Evolutionary conservation across 2,329 filamentous ascomycete genomes (phyloP), one percentile per base, ranked within the genome.

Genomic region (Nemania bipapillata): DNA sequence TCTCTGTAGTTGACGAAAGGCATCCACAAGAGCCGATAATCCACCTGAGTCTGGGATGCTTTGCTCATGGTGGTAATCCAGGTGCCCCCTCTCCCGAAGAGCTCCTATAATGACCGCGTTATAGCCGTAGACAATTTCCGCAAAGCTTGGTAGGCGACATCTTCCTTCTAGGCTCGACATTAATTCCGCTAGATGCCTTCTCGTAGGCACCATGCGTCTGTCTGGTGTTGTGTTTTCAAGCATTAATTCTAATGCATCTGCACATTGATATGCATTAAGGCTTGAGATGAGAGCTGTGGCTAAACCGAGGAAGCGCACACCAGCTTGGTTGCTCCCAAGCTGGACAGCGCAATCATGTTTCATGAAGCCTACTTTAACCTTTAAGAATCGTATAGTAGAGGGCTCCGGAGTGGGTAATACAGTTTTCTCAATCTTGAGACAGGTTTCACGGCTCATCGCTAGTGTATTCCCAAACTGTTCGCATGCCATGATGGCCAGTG

Each of bases 381-480:
- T 60, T 8, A 68, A 30, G 26, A 68, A 68, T 22, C 15, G 60
- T 42, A 68, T 40, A 5, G 56, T 28, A 6, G 45, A 42, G n/a
- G 61, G 56, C 17, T 59, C 55, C 1, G 66, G 66, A 17, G 60
- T 68, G 1, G 61, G 60, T 4, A 68, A 11, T 20, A 68, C 61
- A 20, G 55, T 55, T 9, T 20, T 52, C 45, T 68, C 66, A 17
- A 68, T 60, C 50, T 24, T 61, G 17, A 55, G 54, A 15, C 55
- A 49, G 3, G 66, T 68, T 26, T 68, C 55, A 5, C 22, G 61
- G 32, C 61, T 65, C 22, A 68, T 56, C 42, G 61, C 61, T 1
- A 68, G 28, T 1, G 61, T 68, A n/a, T 68, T 68, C 26, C 66
- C 61, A 32, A 68, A 68, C 35, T 60, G 45, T 7, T 68, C 61